These are phyloP conservation scores for Halteria grandinella DNA, from an alignment of 73 alveolate species.

Conservation along the genomic window DNA sequence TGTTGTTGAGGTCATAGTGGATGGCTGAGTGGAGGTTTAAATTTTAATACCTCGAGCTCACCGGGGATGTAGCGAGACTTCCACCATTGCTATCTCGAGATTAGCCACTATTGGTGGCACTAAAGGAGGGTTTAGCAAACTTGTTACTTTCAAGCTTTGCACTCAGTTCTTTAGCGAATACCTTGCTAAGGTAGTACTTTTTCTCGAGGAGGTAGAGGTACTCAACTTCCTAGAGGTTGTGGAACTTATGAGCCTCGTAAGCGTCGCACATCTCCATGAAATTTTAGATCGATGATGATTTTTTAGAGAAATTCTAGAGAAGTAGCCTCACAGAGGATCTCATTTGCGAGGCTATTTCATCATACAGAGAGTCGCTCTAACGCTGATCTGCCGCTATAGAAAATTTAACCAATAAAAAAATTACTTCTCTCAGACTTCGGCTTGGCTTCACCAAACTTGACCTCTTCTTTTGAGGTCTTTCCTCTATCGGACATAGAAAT, in stretches of 20 bases:
- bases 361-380: too few relatives aligned
- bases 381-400: too few relatives aligned
- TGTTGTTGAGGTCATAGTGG: conserved; percentile 5
- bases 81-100: not conserved
- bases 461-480: too few relatives aligned
- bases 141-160: conserved; percentile 25
- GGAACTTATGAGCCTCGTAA: conserved; percentile 11
- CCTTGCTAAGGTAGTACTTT: conserved; percentile 30
- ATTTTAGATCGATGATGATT: not conserved
- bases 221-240: conserved; percentile 28
- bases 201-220: conserved; percentile 19
- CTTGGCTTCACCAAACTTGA: too few relatives aligned
- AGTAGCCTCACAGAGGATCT: conserved; percentile 7
- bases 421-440: too few relatives aligned
- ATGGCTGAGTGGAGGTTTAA: conserved; percentile 18
- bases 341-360: too few relatives aligned
- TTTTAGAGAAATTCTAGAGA: not conserved
- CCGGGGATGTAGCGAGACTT: conserved; percentile 16
- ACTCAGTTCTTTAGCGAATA: conserved; percentile 1
- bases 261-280: not conserved
- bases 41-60: not conserved
- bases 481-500: too few relatives aligned
- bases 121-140: not conserved
- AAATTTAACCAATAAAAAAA: too few relatives aligned
- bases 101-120: too few relatives aligned